These are phyloP conservation scores for Lycium ferocissimum DNA, from an alignment of 257 asterid species.

Conservation along the genomic window DNA sequence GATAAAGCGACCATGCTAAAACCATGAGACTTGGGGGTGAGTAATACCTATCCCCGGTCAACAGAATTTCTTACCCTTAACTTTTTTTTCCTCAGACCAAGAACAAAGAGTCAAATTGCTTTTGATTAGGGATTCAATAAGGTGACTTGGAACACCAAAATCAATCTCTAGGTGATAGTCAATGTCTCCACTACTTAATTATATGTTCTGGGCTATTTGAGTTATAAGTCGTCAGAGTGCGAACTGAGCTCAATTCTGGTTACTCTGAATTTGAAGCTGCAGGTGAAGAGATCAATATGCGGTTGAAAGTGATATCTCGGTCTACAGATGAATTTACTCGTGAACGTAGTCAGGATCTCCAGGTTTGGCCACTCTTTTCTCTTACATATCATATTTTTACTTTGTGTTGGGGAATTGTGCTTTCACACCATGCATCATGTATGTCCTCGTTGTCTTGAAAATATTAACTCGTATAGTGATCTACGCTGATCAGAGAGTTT, in stretches of 20 bases:
- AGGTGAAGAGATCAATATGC: slow-evolving; percentile 48
- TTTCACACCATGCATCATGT: not conserved
- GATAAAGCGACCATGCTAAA: no score
- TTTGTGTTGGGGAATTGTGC: not conserved
- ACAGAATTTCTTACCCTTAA: no score
- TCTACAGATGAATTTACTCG: slow-evolving; percentile 90
- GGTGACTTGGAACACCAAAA: no score
- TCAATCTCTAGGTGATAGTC: no score
- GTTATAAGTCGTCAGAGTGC: not conserved
- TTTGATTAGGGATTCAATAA: no score
- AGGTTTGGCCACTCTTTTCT: slow-evolving; percentile 48
- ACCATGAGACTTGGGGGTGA: no score
- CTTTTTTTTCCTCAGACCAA: no score
- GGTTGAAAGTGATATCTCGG: slow-evolving; percentile 81
- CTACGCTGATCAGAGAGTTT: slow-evolving; percentile 61
- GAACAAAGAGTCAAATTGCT: no score
- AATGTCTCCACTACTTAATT: no score
- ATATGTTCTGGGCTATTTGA: not conserved
- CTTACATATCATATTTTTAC: not conserved
- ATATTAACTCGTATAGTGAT: not conserved
- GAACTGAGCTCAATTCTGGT: not conserved
- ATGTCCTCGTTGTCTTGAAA: not conserved
- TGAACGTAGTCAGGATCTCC: slow-evolving; percentile 94
- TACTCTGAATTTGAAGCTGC: not conserved
- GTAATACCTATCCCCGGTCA: no score